Base-by-base conservation (phyloP, 345 rosid genomes). In the Syzygium oleosum region DNA sequence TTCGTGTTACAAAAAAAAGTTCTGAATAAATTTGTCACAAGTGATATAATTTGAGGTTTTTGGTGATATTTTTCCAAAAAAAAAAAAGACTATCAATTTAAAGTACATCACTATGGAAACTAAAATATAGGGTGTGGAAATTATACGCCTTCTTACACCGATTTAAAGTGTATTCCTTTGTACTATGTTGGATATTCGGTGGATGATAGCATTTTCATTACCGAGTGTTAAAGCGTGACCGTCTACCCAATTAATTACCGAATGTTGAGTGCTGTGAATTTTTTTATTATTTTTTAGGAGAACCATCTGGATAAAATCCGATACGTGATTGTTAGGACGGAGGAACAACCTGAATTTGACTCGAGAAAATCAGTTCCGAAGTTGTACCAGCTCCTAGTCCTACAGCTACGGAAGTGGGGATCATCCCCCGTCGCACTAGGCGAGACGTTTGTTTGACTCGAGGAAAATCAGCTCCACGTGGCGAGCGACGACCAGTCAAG, bases 121-220 rank as follows among this genome's bases (percentile, higher is more conserved):
- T 6, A 51, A 3, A 59, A 59, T n/a, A 27, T 29, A 0, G 16
- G 0, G 16, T 13, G 23, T 10, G 23, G 6, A 58, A 58, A 58
- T 58, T 58, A 23, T 58, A 1, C 19, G n/a, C 23, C 14, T 58
- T 58, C 14, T 58, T 58, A 3, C n/a, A 0, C 6, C 9, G 91
- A 88, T 21, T 58, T 27, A 86, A 53, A 59, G 2, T 58, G 73
- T 73, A 83, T 54, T 59, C 80, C 85, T 51, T 53, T 19, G 34
- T 84, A n/a, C 84, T 84, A n/a, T 41, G 87, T 61, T 89, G 87
- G 68, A 86, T 89, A 87, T 90, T 88, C n/a, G 6, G 2, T 1
- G 25, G 0, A 58, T 25, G 6, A 58, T 7, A 4, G n/a, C 0
- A 15, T 59, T 43, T 43, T 43, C 46, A 43, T 43, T 43, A 43